phyloP scores from a whole-genome alignment of 2,329 filamentous ascomycete genomes.

The Penicillium capsulatum region DNA sequence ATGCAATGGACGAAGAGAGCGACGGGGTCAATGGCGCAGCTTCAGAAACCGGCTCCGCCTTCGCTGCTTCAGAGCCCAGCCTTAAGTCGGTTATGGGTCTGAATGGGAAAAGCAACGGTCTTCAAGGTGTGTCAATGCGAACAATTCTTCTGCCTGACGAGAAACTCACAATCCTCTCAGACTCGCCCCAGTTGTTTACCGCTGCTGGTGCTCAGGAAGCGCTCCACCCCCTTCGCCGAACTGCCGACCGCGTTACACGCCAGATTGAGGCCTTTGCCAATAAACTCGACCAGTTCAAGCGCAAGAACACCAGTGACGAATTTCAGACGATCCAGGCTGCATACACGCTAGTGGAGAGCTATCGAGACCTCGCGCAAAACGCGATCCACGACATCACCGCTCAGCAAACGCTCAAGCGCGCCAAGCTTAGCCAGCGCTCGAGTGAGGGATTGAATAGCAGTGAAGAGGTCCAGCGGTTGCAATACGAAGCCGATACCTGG shows the following conservation, averaged over 20 bases:
- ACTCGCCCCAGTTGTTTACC: slow-evolving; percentile 39
- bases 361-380: slow-evolving; percentile 54
- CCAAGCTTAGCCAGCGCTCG: slow-evolving; percentile 30
- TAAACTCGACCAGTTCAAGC: slow-evolving; percentile 71
- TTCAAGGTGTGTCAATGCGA: slow-evolving; percentile 11
- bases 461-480: slow-evolving; percentile 55
- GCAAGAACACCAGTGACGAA: slow-evolving; percentile 44
- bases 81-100: slow-evolving; percentile 15
- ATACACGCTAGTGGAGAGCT: slow-evolving; percentile 64
- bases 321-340: slow-evolving; percentile 60
- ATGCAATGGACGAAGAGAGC: slow-evolving; percentile 28
- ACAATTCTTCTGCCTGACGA: background rate
- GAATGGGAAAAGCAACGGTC: slow-evolving; percentile 4
- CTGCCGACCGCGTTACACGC: slow-evolving; percentile 65
- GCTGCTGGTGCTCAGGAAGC: slow-evolving; percentile 49
- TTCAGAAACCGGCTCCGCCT: slow-evolving; percentile 26
- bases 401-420: slow-evolving; percentile 39
- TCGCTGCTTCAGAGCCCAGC: slow-evolving; percentile 23
- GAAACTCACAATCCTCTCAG: slow-evolving; percentile 14
- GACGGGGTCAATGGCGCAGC: slow-evolving; percentile 27
- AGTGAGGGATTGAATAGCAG: slow-evolving; percentile 26
- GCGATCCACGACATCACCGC: slow-evolving; percentile 45
- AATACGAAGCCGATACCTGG: slow-evolving; percentile 88
- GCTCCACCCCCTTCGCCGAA: slow-evolving; percentile 58
- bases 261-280: slow-evolving; percentile 87